Percentiles rank a stretch among this genome's conserved stretches.
Evolutionary conservation across 2,329 filamentous ascomycete genomes (phyloP).

Genomic region (Paraphoma chrysanthemicola): DNA sequence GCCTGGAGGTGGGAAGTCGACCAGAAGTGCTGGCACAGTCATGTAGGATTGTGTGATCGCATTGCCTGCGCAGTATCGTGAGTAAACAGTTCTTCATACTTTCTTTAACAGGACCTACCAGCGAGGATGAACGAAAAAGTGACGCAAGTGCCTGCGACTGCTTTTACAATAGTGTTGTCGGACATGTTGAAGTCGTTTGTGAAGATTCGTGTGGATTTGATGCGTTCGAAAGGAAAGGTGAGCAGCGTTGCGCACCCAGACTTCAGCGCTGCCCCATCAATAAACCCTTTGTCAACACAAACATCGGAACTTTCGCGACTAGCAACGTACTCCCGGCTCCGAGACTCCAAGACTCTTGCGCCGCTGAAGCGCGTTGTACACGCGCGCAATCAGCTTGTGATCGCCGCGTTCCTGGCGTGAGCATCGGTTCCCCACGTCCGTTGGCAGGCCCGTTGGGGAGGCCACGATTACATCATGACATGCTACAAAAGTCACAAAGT

Average conservation of each 20-base stretch:
- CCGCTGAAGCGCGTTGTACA: neutral
- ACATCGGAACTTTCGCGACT: constrained; percentile 5
- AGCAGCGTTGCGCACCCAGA: neutral
- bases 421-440: constrained; percentile 23
- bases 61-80: constrained; percentile 49
- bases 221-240: neutral
- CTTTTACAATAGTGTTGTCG: constrained; percentile 41
- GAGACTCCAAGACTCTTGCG: neutral
- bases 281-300: constrained; percentile 9
- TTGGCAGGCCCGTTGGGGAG: constrained; percentile 2
- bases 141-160: constrained; percentile 55
- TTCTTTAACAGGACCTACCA: constrained; percentile 37
- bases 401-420: constrained; percentile 6
- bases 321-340: constrained; percentile 5
- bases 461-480: constrained; percentile 16
- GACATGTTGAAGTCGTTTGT: constrained; percentile 31
- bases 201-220: neutral
- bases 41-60: constrained; percentile 62
- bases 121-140: constrained; percentile 59
- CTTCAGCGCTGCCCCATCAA: constrained; percentile 6
- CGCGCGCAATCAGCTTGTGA: neutral
- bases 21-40: constrained; percentile 58
- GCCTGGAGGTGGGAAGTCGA: constrained; percentile 53
- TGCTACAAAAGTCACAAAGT: neutral
- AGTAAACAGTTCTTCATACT: neutral